A percentile compares a stretch with the other conserved stretches of the same genome.
phyloP scores from a whole-genome alignment of 2,329 filamentous ascomycete genomes.

The Metarhizium robertsii region DNA sequence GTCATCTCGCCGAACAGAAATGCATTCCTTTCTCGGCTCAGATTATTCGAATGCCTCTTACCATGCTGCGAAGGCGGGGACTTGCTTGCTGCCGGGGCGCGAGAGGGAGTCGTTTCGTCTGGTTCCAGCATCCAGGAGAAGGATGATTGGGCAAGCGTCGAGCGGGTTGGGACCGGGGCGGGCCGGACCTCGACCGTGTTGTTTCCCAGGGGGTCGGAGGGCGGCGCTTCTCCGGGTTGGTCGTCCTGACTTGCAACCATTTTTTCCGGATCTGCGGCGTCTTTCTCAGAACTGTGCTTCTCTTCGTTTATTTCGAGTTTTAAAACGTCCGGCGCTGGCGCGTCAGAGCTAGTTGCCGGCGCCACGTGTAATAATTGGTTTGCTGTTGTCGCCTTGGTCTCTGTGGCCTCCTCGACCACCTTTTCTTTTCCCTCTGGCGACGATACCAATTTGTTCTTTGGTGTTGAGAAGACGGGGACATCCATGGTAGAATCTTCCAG shows the following conservation, averaged over 20 bases:
- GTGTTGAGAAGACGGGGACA: conserved; percentile 22
- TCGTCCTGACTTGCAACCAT: not conserved
- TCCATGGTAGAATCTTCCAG: conserved; percentile 48
- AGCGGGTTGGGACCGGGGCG: conserved; percentile 48
- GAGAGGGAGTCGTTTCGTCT: conserved; percentile 25
- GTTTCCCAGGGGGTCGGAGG: not conserved
- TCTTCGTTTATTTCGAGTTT: not conserved
- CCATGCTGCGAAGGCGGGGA: conserved; percentile 26
- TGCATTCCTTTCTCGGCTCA: conserved; percentile 45
- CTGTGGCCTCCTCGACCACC: not conserved
- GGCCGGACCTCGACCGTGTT: conserved; percentile 13
- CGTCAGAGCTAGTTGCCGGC: not conserved
- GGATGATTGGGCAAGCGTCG: conserved; percentile 61
- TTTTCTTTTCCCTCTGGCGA: not conserved
- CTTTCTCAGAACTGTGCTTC: not conserved
- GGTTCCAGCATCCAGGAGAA: conserved; percentile 73
- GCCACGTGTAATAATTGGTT: not conserved
- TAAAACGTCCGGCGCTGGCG: not conserved
- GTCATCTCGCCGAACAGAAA: conserved; percentile 50
- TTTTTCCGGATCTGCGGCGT: not conserved
- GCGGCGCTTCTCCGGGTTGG: not conserved
- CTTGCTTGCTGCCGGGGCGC: conserved; percentile 16
- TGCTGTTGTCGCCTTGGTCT: not conserved
- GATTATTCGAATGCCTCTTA: conserved; percentile 32
- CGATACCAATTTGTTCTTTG: not conserved